Evolutionary conservation across 2,329 filamentous ascomycete species (phyloP).

Genomic region (Rachicladosporium sp.): DNA sequence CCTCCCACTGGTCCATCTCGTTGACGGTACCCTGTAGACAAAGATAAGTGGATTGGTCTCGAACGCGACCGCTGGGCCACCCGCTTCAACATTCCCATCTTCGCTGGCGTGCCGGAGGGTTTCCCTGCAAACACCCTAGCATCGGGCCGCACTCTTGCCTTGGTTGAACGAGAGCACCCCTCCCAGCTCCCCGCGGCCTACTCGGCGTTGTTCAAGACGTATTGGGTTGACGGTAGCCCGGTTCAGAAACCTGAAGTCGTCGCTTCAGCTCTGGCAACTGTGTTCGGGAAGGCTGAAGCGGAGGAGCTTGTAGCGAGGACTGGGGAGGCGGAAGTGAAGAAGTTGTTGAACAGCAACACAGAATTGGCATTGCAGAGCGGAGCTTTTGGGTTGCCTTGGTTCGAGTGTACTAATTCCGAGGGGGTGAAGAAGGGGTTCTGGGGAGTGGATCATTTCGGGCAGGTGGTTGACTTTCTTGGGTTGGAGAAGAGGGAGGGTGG

Average conservation of each 20-base stretch:
- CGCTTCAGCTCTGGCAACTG: slow-evolving; percentile 29
- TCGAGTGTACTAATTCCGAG: slow-evolving; percentile 41
- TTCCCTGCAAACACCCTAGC: slow-evolving; percentile 43
- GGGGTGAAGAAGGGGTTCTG: slow-evolving; percentile 45
- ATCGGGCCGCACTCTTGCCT: slow-evolving; percentile 41
- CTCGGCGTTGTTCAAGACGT: slow-evolving; percentile 36
- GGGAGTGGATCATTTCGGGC: slow-evolving; percentile 49
- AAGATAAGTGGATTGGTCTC: slow-evolving; percentile 42
- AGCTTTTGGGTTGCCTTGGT: slow-evolving; percentile 51
- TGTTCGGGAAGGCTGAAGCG: slow-evolving; percentile 35
- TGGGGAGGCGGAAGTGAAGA: slow-evolving; percentile 33
- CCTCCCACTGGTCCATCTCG: not conserved
- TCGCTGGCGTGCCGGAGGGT: slow-evolving; percentile 29
- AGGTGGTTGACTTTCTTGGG: slow-evolving; percentile 40
- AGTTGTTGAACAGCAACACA: slow-evolving; percentile 36
- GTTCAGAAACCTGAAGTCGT: slow-evolving; percentile 36
- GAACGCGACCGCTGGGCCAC: slow-evolving; percentile 44
- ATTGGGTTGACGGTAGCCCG: slow-evolving; percentile 39
- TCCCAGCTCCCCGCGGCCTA: slow-evolving; percentile 30
- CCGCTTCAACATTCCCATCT: slow-evolving; percentile 43
- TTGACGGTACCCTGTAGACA: slow-evolving; percentile 32
- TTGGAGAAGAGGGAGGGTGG: slow-evolving; percentile 30
- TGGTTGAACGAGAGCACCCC: slow-evolving; percentile 32
- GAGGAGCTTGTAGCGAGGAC: slow-evolving; percentile 25
- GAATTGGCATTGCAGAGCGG: slow-evolving; percentile 40